Percentiles rank a stretch among this genome's conserved stretches.
Conservation (phyloP, 345 rosid genomes). For the Stellera chamaejasme region DNA sequence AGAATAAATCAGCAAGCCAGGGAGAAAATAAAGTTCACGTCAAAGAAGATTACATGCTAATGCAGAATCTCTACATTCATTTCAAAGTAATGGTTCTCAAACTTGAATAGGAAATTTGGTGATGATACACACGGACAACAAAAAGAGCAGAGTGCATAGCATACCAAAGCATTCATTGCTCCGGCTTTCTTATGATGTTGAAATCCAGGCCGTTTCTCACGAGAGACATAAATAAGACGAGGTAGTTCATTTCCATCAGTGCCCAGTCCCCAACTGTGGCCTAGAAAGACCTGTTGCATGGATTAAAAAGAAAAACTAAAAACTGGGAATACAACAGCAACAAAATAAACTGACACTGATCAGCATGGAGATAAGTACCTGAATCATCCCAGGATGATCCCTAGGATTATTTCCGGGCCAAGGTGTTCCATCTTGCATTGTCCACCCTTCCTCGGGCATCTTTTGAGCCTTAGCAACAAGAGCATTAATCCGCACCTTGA, state of each 20-base stretch:
- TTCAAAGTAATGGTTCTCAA: too few relatives aligned
- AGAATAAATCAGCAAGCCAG: too few relatives aligned
- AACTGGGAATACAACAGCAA: constrained; percentile 5
- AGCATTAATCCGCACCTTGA: constrained; percentile 98
- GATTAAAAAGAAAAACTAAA: neutral
- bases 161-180: constrained; percentile 99
- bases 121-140: too few relatives aligned
- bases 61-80: too few relatives aligned
- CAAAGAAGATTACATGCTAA: too few relatives aligned
- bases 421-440: constrained; percentile 99
- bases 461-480: constrained; percentile 98
- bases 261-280: constrained; percentile 97
- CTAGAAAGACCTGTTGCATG: constrained; percentile 72
- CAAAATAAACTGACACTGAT: neutral
- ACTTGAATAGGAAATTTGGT: too few relatives aligned
- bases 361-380: constrained; percentile 31
- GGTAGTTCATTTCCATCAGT: constrained; percentile 99
- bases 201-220: constrained; percentile 99
- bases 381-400: constrained; percentile 99
- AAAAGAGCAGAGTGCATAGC: constrained; percentile 18
- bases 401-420: constrained; percentile 99
- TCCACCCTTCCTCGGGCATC: constrained; percentile 99
- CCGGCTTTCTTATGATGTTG: constrained; percentile 99
- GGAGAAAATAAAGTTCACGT: too few relatives aligned
- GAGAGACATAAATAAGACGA: constrained; percentile 98